A percentile compares a stretch with the other conserved stretches of the same genome.
Evolutionary conservation across 371 early-diverging fungal species (phyloP).

Genomic region (Syncephalastrum monosporum): DNA sequence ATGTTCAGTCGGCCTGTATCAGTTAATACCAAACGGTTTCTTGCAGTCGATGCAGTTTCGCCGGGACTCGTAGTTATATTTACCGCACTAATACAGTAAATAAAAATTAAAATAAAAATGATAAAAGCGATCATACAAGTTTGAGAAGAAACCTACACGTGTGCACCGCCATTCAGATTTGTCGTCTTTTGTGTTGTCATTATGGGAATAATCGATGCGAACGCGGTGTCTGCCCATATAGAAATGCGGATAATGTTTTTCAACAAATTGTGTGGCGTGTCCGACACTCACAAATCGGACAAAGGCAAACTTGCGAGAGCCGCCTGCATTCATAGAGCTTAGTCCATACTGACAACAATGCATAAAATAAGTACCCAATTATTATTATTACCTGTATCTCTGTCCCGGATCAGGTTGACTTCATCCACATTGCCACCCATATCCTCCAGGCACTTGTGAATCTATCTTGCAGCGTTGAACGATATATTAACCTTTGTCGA

Average conservation of each 20-base stretch:
- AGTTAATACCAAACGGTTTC: slow-evolving; percentile 28
- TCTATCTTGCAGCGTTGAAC: slow-evolving; percentile 11
- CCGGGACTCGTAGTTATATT: slow-evolving; percentile 36
- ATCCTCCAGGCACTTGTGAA: slow-evolving; percentile 24
- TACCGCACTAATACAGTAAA: slow-evolving; percentile 26
- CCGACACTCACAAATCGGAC: slow-evolving; percentile 64
- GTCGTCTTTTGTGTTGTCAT: slow-evolving; percentile 34
- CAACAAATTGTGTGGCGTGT: slow-evolving; percentile 64
- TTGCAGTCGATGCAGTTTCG: slow-evolving; percentile 41
- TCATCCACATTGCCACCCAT: slow-evolving; percentile 32
- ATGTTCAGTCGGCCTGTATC: too few species aligned
- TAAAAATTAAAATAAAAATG: too few species aligned
- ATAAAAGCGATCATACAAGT: too few species aligned
- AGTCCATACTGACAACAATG: too few species aligned
- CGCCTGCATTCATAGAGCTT: slow-evolving; percentile 23
- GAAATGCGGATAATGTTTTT: slow-evolving; percentile 42
- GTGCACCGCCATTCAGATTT: slow-evolving; percentile 56
- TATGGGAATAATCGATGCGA: slow-evolving; percentile 55
- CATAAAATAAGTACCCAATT: not conserved
- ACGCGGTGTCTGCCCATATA: slow-evolving; percentile 47
- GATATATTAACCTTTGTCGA: not conserved
- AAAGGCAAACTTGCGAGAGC: slow-evolving; percentile 65
- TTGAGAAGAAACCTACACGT: slow-evolving; percentile 27
- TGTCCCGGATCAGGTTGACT: slow-evolving; percentile 48
- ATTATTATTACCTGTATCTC: slow-evolving; percentile 42